phyloP scores from a whole-genome alignment of 2,329 filamentous ascomycete species.

The Sphaerulina vaccinii region DNA sequence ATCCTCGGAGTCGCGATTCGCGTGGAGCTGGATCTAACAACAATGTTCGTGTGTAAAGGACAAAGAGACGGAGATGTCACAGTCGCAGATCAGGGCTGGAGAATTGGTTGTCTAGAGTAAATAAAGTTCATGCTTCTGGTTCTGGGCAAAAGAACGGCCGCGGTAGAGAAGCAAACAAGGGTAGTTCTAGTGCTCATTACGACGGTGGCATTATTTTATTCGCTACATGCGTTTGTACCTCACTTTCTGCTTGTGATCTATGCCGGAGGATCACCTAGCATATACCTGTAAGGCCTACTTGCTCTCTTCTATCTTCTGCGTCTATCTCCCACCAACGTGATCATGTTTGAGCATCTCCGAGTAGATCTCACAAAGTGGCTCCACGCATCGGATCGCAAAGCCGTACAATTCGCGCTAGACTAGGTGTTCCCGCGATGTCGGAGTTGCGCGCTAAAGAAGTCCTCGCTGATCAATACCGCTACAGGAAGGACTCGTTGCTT shows the following conservation, averaged over 20 bases:
- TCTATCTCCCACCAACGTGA: not conserved
- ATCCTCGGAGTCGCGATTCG: not conserved
- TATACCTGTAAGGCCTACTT: too few relatives aligned
- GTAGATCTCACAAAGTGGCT: not conserved
- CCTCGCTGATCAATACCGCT: conserved; percentile 8
- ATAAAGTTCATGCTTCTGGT: not conserved
- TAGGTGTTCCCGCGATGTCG: conserved; percentile 4
- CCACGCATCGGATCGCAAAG: not conserved
- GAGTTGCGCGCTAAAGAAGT: conserved; percentile 1
- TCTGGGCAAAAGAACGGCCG: not conserved
- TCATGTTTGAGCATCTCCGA: not conserved
- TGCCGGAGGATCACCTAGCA: too few relatives aligned
- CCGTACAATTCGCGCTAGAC: not conserved
- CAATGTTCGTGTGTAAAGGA: not conserved
- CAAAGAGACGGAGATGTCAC: not conserved
- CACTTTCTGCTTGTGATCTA: not conserved
- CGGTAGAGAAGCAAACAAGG: not conserved
- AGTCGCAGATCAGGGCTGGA: not conserved
- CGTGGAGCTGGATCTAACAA: not conserved
- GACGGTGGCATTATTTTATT: not conserved
- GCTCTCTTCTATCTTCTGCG: not conserved
- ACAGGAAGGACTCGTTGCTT: not conserved
- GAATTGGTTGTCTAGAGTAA: not conserved
- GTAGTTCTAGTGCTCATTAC: not conserved
- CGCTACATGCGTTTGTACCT: not conserved